Percentiles rank a stretch among this genome's conserved stretches.
phyloP scores from a whole-genome alignment of 2,329 filamentous ascomycete species.

The Laburnicola sp. region DNA sequence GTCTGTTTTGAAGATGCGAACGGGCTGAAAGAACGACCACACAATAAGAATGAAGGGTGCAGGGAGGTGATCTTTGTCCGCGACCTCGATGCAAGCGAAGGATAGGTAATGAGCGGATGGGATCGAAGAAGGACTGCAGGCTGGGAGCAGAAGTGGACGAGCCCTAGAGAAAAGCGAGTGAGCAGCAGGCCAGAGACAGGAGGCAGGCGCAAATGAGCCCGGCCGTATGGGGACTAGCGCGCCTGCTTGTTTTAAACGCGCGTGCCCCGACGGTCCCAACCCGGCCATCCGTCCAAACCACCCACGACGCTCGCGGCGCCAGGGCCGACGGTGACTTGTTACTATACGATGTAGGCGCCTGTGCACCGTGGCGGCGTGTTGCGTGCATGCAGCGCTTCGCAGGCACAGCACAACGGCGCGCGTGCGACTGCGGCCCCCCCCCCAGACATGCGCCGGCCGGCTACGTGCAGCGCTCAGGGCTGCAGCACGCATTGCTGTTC shows the following conservation, averaged over 20 bases:
- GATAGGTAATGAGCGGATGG: conserved; percentile 42
- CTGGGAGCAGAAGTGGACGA: conserved; percentile 24
- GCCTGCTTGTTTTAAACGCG: conserved; percentile 35
- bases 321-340: conserved; percentile 9
- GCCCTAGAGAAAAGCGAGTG: conserved; percentile 33
- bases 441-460: conserved; percentile 11
- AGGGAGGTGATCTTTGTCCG: conserved; percentile 37
- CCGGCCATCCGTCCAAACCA: conserved; percentile 22
- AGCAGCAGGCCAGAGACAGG: conserved; percentile 39
- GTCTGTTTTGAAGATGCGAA: conserved; percentile 39
- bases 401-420: not conserved
- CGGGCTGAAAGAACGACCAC: conserved; percentile 40
- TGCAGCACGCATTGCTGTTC: not conserved
- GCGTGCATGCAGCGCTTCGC: conserved; percentile 14
- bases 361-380: conserved; percentile 28
- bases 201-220: conserved; percentile 42
- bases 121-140: conserved; percentile 38
- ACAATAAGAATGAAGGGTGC: conserved; percentile 46
- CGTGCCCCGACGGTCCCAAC: conserved; percentile 24
- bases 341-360: conserved; percentile 13
- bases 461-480: conserved; percentile 17
- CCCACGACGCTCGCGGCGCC: conserved; percentile 21
- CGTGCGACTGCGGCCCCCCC: not conserved
- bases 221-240: conserved; percentile 30
- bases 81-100: conserved; percentile 39